phyloP scores from a whole-genome alignment of 805 yeast genomes.

The Limtongia smithiae region DNA sequence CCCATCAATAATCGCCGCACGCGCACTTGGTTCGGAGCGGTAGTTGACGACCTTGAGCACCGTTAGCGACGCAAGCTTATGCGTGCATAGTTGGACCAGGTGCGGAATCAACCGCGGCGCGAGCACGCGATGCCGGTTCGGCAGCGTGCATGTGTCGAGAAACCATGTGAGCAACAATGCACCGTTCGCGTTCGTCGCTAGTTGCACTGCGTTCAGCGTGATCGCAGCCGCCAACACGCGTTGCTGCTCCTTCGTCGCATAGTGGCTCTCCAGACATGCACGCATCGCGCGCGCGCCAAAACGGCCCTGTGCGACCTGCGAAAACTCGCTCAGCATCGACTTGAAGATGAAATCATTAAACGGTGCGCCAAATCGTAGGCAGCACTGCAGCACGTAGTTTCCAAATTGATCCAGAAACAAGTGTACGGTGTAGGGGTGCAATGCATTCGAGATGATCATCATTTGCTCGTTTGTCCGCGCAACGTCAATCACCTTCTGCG shows the following conservation, averaged over 20 bases:
- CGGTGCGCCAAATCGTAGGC: slow-evolving; percentile 83
- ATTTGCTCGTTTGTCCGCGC: slow-evolving; percentile 62
- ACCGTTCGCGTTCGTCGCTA: slow-evolving; percentile 83
- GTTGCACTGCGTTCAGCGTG: slow-evolving; percentile 68
- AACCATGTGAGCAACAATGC: slow-evolving; percentile 90
- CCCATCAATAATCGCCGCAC: slow-evolving; percentile 56
- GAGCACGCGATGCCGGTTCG: slow-evolving; percentile 62
- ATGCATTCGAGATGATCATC: slow-evolving; percentile 60
- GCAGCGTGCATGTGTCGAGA: slow-evolving; percentile 73
- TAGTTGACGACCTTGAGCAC: slow-evolving; percentile 72
- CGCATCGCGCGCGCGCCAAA: slow-evolving; percentile 95
- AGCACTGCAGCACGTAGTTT: slow-evolving; percentile 92
- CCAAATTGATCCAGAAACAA: slow-evolving; percentile 94
- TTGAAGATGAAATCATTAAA: slow-evolving; percentile 88
- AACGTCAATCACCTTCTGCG: slow-evolving; percentile 85
- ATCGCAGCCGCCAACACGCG: slow-evolving; percentile 72
- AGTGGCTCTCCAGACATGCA: slow-evolving; percentile 82
- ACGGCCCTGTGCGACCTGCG: slow-evolving; percentile 79
- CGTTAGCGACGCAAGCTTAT: slow-evolving; percentile 80
- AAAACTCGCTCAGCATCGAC: slow-evolving; percentile 68
- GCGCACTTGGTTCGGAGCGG: slow-evolving; percentile 60
- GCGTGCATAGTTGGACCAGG: slow-evolving; percentile 63
- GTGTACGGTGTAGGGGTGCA: slow-evolving; percentile 78
- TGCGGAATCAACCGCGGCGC: slow-evolving; percentile 60
- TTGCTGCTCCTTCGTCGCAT: slow-evolving; percentile 63